Evolutionary conservation across 2,329 filamentous ascomycete genomes (phyloP).

Genomic region (Cryphonectria nitschkei): DNA sequence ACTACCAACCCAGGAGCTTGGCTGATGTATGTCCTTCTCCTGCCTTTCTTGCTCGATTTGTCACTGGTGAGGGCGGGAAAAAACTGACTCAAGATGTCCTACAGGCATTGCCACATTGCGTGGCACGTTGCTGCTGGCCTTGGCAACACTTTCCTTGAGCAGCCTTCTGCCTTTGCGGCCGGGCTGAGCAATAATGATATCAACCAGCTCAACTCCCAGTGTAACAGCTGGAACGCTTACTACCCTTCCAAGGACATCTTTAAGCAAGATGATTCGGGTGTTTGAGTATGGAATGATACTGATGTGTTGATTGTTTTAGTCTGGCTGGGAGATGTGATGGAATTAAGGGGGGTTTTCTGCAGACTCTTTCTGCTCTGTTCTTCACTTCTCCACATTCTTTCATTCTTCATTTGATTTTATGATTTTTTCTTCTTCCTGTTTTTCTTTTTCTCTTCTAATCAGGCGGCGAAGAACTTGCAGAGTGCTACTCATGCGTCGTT

Average conservation of each 20-base stretch:
- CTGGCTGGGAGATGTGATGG: not conserved
- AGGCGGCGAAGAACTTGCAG: not conserved
- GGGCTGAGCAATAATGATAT: conserved; percentile 17
- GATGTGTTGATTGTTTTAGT: not conserved
- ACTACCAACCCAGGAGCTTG: conserved; percentile 54
- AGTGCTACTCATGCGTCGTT: not conserved
- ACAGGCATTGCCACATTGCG: conserved; percentile 29
- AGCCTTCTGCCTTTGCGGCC: conserved; percentile 16
- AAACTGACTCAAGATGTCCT: not conserved
- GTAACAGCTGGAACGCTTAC: conserved; percentile 23
- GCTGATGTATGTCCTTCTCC: conserved; percentile 33
- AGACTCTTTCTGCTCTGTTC: not conserved
- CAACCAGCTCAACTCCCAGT: conserved; percentile 21
- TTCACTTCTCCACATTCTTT: not conserved
- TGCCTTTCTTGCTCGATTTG: not conserved
- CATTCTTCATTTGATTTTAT: not conserved
- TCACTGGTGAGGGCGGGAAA: not conserved
- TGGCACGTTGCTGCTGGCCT: conserved; percentile 27
- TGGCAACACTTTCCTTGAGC: conserved; percentile 25
- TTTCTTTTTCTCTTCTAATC: not conserved
- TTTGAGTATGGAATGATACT: conserved; percentile 1
- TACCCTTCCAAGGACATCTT: conserved; percentile 19
- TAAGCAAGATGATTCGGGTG: conserved; percentile 24
- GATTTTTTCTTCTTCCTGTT: not conserved
- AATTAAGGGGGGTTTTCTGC: not conserved